Evolutionary conservation across 78 protist species (phyloP).

Genomic region (Dictyostelium intermedium): DNA sequence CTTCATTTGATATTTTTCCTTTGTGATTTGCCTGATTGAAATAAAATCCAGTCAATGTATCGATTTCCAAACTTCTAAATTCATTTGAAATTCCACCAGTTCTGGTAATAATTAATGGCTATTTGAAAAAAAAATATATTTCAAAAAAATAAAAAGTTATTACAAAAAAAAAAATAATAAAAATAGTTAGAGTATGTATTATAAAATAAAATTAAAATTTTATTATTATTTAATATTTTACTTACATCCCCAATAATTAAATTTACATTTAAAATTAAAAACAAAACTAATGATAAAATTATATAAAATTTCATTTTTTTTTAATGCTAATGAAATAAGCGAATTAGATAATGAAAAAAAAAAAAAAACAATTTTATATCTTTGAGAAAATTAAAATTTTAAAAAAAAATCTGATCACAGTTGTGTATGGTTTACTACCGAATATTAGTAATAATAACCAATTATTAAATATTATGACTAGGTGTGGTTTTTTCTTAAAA

Average conservation of each 20-base stretch:
- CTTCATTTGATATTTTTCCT: slow-evolving; percentile 30
- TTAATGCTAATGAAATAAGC: not conserved
- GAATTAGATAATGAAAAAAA: not conserved
- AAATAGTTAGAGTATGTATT: not conserved
- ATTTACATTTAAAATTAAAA: not conserved
- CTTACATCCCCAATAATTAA: not conserved
- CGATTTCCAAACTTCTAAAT: slow-evolving; percentile 63
- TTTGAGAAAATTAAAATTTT: not conserved
- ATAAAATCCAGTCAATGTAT: slow-evolving; percentile 25
- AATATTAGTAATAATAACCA: not conserved
- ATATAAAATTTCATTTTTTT: not conserved
- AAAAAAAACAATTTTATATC: not conserved
- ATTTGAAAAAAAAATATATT: not conserved
- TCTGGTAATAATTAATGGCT: slow-evolving; percentile 29
- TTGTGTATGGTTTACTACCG: not conserved
- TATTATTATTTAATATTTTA: too few relatives aligned
- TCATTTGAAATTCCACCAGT: slow-evolving; percentile 49
- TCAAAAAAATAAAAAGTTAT: too few relatives aligned
- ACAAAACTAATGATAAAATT: not conserved
- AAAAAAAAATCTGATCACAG: not conserved
- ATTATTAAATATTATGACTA: not conserved
- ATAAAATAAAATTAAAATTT: too few relatives aligned
- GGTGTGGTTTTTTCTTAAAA: not conserved
- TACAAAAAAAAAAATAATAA: not conserved
- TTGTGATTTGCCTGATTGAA: slow-evolving; percentile 6